Conservation (phyloP, 352 stramenopile genomes). For the Pythium rhizo-oryzae region DNA sequence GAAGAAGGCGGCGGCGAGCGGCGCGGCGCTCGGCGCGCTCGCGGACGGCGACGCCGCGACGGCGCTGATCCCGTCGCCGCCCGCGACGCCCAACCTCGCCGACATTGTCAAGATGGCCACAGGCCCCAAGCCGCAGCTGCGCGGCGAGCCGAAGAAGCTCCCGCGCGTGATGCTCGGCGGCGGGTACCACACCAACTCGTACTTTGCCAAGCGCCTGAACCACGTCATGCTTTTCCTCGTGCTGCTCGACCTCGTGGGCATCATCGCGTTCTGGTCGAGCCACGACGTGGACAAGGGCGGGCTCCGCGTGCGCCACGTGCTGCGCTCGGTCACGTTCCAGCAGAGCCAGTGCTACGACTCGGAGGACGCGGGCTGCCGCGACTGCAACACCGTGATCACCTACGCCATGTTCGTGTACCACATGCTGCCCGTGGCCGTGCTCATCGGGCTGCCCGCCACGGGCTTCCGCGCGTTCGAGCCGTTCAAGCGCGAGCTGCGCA, state of each 20-base stretch:
- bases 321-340: conserved; percentile 48
- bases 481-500: conserved; percentile 49
- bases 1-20: conserved; percentile 16
- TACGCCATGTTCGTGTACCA: conserved; percentile 79
- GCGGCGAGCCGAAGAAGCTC: conserved; percentile 40
- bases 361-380: conserved; percentile 32
- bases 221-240: conserved; percentile 50
- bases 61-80: conserved; percentile 8
- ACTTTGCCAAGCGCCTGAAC: conserved; percentile 72
- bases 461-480: conserved; percentile 68
- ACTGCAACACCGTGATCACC: conserved; percentile 62
- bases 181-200: conserved; percentile 75
- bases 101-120: conserved; percentile 30
- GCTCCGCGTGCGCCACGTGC: conserved; percentile 48
- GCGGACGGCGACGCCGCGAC: conserved; percentile 2
- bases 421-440: conserved; percentile 50
- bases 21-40: background rate
- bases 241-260: conserved; percentile 41
- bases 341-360: conserved; percentile 33
- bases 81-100: conserved; percentile 32
- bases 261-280: conserved; percentile 50
- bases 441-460: conserved; percentile 69
- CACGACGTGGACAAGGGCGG: conserved; percentile 44
- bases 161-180: conserved; percentile 47
- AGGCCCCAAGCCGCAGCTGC: conserved; percentile 22